Base-by-base conservation (phyloP, 805 yeast genomes). In the Candida corydali region DNA sequence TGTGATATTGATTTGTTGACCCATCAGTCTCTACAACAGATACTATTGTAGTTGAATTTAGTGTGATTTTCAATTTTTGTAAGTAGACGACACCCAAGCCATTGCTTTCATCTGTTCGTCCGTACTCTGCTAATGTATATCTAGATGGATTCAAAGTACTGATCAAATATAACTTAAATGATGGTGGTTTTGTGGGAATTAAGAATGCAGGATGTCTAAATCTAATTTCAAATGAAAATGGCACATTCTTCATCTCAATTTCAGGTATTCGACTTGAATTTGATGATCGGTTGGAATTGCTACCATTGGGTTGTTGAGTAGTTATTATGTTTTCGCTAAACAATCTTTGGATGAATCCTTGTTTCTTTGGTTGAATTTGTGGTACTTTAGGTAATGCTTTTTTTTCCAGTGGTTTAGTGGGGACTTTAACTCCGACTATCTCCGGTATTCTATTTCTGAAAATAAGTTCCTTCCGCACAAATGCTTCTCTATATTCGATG, bases 11-110 rank as follows among this genome's bases (percentile, higher is more conserved):
- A 11, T 42, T 28, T 15, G 34, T 11, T 6, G 35, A 20, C 2
- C 57, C 55, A 39, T 54, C 59, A n/a, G 41, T 41, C 29, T 54
- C 58, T 15, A 52, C 34, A 2, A 52, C 60, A 2, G 61, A 53
- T 3, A 53, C 39, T 1, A 41, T 22, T 1, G 72, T 67, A 17
- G 50, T 49, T 8, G 55, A 42, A 2, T 44, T 46, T 34, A 67
- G 42, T 34, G 52, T 56, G 8, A 76, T 50, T 15, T 44, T 46
- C 18, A 78, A 46, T 12, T 57, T 51, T 29, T 66, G 71, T 41
- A 77, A 50, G 45, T 63, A 73, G 0, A 75, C 48, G 14, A 57
- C 56, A 1, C 75, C 78, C 40, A 64, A 50, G 3, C 79, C 79
- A 26, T 75, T 73, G 19, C 67, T 57, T 27, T 65, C 67, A 0